Evolutionary conservation across 768 basidiomycete species (phyloP), one percentile per base, ranked within the genome.

Genomic region (Albatrellus ellisii): DNA sequence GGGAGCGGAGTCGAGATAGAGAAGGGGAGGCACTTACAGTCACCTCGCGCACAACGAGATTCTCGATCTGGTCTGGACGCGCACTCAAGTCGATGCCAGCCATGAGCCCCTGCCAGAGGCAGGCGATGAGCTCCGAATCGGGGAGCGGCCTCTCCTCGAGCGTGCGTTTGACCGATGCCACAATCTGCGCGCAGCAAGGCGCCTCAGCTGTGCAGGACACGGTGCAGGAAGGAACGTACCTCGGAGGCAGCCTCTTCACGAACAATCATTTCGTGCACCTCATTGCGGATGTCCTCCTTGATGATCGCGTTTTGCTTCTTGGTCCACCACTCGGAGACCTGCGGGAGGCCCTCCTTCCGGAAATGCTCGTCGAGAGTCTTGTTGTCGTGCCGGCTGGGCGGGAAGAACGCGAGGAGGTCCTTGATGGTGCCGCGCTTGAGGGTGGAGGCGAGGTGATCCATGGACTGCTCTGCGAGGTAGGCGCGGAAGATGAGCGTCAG

Each of bases 21-120:
- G 11, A 12, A 39, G 14, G 18, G n/a, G 28, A 2, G 38, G 31
- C 32, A 66, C 82, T 48, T 57, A 91, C 92, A 47, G 74, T 76
- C 46, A 94, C 77, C 72, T 92, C 89, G 46, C 82, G 79, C 36
- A 92, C 61, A n/a, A 83, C 86, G 40, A 86, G 75, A 27, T 76
- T 78, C 56, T 92, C 91, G 52, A 92, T 81, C 60, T 95, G 92
- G 58, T 97, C 91, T 10, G 90, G 75, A 38, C 88, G 76, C 8
- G 88, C 78, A 53, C 72, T 78, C 84, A 86, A 89, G 56, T 97
- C 91, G 22, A 95, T 70, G 27, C 79, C 77, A 15, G 75, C 68
- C 75, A 95, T 83, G 42, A 97, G 73, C 17, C 86, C 90, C 53
- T 82, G 77, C 91, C 91, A 99, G 58, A 94, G 79, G 65, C 88